Evolutionary conservation across 345 rosid species (phyloP).

Genomic region (Aethionema arabicum): DNA sequence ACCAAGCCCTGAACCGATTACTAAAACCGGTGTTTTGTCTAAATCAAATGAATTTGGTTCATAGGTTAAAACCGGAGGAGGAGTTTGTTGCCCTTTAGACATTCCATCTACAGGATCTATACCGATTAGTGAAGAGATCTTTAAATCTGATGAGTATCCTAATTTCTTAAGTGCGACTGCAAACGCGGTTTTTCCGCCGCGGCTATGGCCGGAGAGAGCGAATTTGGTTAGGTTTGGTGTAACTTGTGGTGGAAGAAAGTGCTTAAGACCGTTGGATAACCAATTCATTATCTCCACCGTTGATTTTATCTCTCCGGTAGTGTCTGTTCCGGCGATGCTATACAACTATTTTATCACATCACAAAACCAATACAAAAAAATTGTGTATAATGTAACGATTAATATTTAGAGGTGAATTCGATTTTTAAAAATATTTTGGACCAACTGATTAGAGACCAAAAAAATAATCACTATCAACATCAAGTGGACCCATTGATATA

Average conservation of each 20-base stretch:
- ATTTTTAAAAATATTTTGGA: background rate
- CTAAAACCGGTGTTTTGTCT: conserved; percentile 50
- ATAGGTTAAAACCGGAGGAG: conserved; percentile 69
- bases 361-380: background rate
- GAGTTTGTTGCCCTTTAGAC: conserved; percentile 66
- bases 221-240: conserved; percentile 58
- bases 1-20: conserved; percentile 79
- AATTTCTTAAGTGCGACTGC: conserved; percentile 55
- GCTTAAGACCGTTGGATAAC: conserved; percentile 48
- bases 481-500: conserved; percentile 35
- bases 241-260: conserved; percentile 54
- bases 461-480: background rate
- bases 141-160: conserved; percentile 37
- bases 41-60: conserved; percentile 65
- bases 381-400: background rate
- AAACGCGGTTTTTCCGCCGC: conserved; percentile 87
- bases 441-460: conserved; percentile 5
- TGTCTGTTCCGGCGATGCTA: conserved; percentile 65
- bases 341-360: conserved; percentile 47
- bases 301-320: conserved; percentile 59
- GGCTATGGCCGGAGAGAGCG: conserved; percentile 79
- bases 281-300: conserved; percentile 58
- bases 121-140: conserved; percentile 65
- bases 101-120: conserved; percentile 86
- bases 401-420: background rate